These are phyloP conservation scores for Ophidiomyces ophidiicola DNA, from an alignment of 2,329 filamentous ascomycete genomes.

Conservation along the genomic window DNA sequence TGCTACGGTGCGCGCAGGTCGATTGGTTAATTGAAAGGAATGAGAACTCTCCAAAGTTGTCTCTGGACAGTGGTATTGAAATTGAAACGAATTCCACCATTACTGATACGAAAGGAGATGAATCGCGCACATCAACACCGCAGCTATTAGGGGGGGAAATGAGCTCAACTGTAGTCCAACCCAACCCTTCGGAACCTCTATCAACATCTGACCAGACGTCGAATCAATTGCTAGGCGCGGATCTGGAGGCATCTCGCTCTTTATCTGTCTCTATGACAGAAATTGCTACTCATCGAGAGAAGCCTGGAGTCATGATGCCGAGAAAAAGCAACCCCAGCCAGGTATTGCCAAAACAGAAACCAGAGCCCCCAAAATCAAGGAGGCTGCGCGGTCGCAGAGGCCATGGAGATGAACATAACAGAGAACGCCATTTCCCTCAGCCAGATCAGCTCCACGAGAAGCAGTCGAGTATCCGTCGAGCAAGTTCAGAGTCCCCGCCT, in stretches of 20 bases:
- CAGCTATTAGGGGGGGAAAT: not conserved
- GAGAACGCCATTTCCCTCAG: not conserved
- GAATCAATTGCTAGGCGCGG: constrained; percentile 49
- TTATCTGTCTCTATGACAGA: constrained; percentile 67
- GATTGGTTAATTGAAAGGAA: constrained; percentile 34
- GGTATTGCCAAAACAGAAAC: constrained; percentile 18
- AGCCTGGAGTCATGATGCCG: constrained; percentile 69
- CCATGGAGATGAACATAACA: constrained; percentile 18
- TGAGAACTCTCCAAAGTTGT: constrained; percentile 17
- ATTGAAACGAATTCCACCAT: not conserved
- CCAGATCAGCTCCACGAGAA: constrained; percentile 4
- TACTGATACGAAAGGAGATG: not conserved
- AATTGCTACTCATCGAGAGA: constrained; percentile 67
- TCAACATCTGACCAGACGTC: constrained; percentile 19
- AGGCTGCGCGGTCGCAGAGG: constrained; percentile 31
- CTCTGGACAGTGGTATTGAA: constrained; percentile 13
- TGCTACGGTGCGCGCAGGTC: constrained; percentile 35
- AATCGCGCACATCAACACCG: not conserved
- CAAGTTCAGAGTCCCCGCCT: constrained; percentile 10
- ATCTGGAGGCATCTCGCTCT: constrained; percentile 53
- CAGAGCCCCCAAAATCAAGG: constrained; percentile 33
- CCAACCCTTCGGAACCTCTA: constrained; percentile 21
- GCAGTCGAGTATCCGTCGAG: constrained; percentile 1
- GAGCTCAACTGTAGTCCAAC: not conserved
- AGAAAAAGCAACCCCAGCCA: constrained; percentile 40